Conservation (phyloP, 305 asterid species). For the Solanum hybrid region DNA sequence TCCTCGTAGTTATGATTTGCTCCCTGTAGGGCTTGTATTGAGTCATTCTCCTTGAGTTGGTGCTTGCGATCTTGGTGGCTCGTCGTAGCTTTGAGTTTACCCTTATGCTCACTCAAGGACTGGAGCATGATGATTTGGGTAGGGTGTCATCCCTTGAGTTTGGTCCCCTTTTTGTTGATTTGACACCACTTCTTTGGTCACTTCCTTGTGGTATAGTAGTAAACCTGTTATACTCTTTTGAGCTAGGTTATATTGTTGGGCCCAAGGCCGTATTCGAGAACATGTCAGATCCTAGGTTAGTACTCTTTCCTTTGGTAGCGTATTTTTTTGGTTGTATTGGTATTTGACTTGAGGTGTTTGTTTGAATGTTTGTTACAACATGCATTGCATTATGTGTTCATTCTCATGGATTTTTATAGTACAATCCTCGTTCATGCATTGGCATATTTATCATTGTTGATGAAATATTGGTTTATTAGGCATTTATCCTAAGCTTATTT, state of each 20-base stretch:
- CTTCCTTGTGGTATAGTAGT: background rate
- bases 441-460: background rate
- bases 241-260: background rate
- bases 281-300: background rate
- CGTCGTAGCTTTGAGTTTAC: too few relatives aligned
- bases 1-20: background rate
- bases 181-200: background rate
- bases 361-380: background rate
- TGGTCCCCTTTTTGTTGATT: background rate
- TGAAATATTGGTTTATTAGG: too few relatives aligned
- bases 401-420: background rate
- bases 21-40: background rate
- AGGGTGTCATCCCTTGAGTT: background rate
- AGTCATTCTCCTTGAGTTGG: too few relatives aligned
- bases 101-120: background rate
- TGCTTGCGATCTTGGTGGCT: background rate
- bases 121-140: background rate
- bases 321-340: too few relatives aligned
- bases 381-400: background rate
- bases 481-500: too few relatives aligned
- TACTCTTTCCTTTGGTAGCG: background rate
- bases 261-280: background rate
- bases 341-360: background rate
- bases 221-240: too few relatives aligned
- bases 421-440: background rate